Evolutionary conservation across 306 rosid genomes (phyloP).

Genomic region (Leucaena leucocephala): DNA sequence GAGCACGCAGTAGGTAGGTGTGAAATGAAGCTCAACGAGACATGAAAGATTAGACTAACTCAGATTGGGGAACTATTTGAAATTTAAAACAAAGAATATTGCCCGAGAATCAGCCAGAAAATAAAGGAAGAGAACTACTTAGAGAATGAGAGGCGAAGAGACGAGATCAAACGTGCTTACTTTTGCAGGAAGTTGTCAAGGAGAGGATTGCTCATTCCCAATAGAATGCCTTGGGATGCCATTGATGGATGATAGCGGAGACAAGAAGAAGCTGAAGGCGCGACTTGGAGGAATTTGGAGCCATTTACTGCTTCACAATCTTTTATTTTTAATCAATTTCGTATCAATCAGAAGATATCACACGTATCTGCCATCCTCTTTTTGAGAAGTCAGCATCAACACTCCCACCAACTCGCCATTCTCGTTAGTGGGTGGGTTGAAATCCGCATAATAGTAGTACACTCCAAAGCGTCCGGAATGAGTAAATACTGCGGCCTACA

Average conservation of each 20-base stretch:
- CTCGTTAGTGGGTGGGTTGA: not conserved
- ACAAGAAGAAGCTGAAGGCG: not conserved
- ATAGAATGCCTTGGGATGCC: constrained; percentile 67
- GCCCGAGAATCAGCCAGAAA: not conserved
- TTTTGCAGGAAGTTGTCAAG: constrained; percentile 75
- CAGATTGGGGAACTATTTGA: not conserved
- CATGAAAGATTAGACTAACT: not conserved
- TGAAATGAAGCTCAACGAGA: not conserved
- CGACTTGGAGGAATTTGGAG: not conserved
- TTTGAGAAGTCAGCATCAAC: not conserved
- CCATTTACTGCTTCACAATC: not conserved
- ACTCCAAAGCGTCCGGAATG: not conserved
- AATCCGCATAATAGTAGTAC: not conserved
- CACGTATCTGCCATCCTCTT: not conserved
- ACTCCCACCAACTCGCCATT: not conserved
- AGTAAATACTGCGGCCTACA: not conserved
- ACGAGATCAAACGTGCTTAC: constrained; percentile 51
- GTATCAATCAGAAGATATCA: not conserved
- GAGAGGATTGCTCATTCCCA: constrained; percentile 96
- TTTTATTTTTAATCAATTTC: not conserved
- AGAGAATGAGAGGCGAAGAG: too few species aligned
- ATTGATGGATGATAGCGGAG: constrained; percentile 35
- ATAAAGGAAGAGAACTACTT: not conserved
- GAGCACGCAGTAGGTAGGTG: not conserved
- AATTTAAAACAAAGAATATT: not conserved